Conservation (phyloP, 108 stramenopile genomes). For the Skeletonema marinoi region DNA sequence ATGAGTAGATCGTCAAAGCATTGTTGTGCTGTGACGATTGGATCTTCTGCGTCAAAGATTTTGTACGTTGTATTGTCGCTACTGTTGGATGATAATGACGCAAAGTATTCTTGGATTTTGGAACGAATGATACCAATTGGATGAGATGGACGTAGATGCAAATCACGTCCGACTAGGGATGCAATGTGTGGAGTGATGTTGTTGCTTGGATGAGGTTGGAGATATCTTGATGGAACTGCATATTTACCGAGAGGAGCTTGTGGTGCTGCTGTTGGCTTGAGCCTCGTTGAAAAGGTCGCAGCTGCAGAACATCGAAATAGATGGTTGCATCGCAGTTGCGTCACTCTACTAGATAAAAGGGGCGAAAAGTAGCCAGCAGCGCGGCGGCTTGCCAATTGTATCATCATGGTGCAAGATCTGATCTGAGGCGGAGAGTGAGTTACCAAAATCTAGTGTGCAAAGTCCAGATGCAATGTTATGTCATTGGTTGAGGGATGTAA, state of each 20-base stretch:
- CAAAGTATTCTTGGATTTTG: slow-evolving; percentile 77
- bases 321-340: not conserved
- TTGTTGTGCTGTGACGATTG: slow-evolving; percentile 59
- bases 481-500: too few species aligned
- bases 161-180: slow-evolving; percentile 71
- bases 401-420: not conserved
- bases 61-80: slow-evolving; percentile 31
- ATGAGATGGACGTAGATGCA: slow-evolving; percentile 75
- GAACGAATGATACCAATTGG: slow-evolving; percentile 89
- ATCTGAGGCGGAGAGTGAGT: not conserved
- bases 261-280: not conserved
- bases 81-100: slow-evolving; percentile 43
- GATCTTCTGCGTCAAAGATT: slow-evolving; percentile 45
- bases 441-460: too few species aligned
- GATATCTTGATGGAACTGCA: slow-evolving; percentile 13
- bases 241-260: slow-evolving; percentile 4
- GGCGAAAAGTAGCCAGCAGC: not conserved
- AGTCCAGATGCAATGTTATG: not conserved
- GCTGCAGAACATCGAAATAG: not conserved
- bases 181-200: slow-evolving; percentile 86
- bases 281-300: not conserved
- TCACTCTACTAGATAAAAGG: too few species aligned
- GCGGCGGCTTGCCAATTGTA: not conserved
- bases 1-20: slow-evolving; percentile 80
- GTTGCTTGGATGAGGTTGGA: slow-evolving; percentile 53